A percentile compares a stretch with the other conserved stretches of the same genome.
These are phyloP conservation scores for Trichaptum fuscoviolaceum DNA, from an alignment of 768 basidiomycete species.

Conservation along the genomic window DNA sequence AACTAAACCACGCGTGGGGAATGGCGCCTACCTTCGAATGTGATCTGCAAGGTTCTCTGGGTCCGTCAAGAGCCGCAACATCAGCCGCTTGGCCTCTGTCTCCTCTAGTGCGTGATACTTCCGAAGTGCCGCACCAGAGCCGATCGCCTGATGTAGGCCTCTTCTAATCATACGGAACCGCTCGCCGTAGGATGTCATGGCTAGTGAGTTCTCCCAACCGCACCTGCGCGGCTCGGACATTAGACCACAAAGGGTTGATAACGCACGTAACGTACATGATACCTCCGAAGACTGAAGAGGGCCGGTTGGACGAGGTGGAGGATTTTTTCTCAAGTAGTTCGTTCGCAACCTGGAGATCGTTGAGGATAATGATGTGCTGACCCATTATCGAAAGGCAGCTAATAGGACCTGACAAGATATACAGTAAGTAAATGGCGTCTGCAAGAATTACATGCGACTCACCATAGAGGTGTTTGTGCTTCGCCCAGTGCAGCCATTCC, in stretches of 20 bases:
- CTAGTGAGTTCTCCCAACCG: constrained; percentile 2
- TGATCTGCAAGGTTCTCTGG: constrained; percentile 4
- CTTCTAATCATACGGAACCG: neutral
- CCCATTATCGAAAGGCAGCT: constrained; percentile 9
- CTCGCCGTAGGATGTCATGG: neutral
- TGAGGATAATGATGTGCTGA: constrained; percentile 13
- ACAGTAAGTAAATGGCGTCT: neutral
- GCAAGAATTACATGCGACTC: neutral
- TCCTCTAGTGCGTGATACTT: neutral
- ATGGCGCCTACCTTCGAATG: constrained; percentile 15
- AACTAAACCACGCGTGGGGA: too few relatives aligned
- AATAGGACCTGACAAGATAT: neutral
- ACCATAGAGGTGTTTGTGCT: constrained; percentile 10
- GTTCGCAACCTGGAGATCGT: constrained; percentile 12
- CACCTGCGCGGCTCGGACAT: neutral
- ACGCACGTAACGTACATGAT: neutral
- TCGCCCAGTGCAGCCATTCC: constrained; percentile 6
- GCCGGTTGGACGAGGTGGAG: constrained; percentile 15
- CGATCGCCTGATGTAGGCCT: neutral
- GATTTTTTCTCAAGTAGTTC: constrained; percentile 11
- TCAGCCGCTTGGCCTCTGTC: constrained; percentile 7
- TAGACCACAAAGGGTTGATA: too few relatives aligned
- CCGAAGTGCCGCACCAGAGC: neutral
- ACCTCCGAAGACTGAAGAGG: neutral
- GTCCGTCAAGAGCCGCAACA: constrained; percentile 10